These are phyloP conservation scores for Flaveria linearis DNA, from an alignment of 129 eudicot species.

Conservation along the genomic window DNA sequence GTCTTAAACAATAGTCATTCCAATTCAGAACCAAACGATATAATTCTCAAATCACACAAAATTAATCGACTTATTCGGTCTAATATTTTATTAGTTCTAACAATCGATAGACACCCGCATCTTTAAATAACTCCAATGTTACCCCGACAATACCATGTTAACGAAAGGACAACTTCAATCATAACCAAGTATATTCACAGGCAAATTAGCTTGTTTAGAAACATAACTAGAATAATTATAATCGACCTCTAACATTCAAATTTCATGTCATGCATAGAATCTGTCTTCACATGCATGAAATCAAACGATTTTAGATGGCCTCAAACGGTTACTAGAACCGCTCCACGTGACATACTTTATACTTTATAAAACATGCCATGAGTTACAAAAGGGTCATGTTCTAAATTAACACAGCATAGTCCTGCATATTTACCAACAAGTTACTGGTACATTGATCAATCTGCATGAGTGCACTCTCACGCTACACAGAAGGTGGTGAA, in stretches of 20 bases:
- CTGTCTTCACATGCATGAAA: neutral
- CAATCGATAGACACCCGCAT: too few species aligned
- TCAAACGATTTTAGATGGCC: neutral
- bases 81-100: too few species aligned
- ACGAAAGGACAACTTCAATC: too few species aligned
- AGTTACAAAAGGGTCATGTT: neutral
- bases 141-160: too few species aligned
- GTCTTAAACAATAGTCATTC: too few species aligned
- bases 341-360: neutral
- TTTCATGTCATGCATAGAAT: neutral
- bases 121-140: too few species aligned
- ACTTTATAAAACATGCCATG: neutral
- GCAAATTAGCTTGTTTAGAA: neutral
- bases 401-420: neutral
- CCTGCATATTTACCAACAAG: slow-evolving; percentile 5
- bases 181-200: neutral
- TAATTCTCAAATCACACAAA: too few species aligned
- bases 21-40: too few species aligned
- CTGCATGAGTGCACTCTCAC: neutral
- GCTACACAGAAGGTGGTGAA: neutral
- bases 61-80: too few species aligned
- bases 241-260: neutral
- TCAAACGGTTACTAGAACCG: neutral
- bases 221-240: neutral
- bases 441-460: neutral